Conservation (phyloP, 2,329 filamentous ascomycete species). For the Didymellaceae sp. region DNA sequence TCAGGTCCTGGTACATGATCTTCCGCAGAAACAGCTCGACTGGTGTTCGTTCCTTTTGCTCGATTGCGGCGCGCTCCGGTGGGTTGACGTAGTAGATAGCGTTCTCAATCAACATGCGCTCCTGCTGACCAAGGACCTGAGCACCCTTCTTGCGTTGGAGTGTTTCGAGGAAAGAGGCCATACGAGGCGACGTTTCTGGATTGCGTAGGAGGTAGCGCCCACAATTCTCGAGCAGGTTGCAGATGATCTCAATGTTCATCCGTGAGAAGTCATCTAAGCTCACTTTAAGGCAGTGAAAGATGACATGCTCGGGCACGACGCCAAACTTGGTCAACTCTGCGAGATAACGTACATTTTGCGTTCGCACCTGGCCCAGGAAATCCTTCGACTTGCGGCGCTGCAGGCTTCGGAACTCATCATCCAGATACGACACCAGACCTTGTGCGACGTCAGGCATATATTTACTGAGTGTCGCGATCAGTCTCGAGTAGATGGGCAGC, state of each 20-base stretch:
- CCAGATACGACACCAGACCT: conserved; percentile 87
- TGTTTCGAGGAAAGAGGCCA: conserved; percentile 93
- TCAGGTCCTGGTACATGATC: conserved; percentile 91
- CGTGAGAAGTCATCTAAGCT: conserved; percentile 96
- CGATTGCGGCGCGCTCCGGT: conserved; percentile 88
- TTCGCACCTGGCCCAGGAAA: conserved; percentile 90
- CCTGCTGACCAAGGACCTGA: conserved; percentile 92
- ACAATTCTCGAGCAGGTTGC: conserved; percentile 94
- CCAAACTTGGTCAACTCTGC: conserved; percentile 98
- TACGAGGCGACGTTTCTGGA: conserved; percentile 88
- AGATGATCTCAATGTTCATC: conserved; percentile 99
- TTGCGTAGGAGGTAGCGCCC: conserved; percentile 92
- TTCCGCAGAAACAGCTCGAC: conserved; percentile 93
- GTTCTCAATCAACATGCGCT: conserved; percentile 98
- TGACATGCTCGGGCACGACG: conserved; percentile 96
- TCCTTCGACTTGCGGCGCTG: conserved; percentile 98
- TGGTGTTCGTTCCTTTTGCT: conserved; percentile 94
- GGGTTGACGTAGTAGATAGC: conserved; percentile 98
- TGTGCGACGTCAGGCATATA: conserved; percentile 96
- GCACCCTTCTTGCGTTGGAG: conserved; percentile 94
- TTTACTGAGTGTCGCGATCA: conserved; percentile 90
- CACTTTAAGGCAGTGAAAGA: conserved; percentile 98
- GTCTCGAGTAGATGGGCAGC: conserved; percentile 86
- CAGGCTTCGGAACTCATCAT: conserved; percentile 94
- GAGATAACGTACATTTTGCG: conserved; percentile 95